Conservation (phyloP, 805 yeast species). For the Saturnispora kantuleensis region DNA sequence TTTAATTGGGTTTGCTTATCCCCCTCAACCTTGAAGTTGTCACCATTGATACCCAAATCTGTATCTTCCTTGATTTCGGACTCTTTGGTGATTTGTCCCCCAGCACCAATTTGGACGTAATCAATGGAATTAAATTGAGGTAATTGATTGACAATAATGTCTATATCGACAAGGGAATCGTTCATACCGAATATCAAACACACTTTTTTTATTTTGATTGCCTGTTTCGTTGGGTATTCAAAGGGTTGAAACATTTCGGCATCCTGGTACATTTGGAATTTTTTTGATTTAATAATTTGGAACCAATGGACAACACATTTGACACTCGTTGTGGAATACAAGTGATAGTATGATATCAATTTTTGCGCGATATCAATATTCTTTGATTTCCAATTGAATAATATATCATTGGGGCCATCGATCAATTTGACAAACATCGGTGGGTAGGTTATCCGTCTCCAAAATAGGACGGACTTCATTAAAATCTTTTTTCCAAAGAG, state of each 20-base stretch:
- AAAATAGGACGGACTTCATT: slow-evolving; percentile 49
- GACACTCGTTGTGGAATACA: slow-evolving; percentile 86
- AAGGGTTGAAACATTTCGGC: slow-evolving; percentile 45
- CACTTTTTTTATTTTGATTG: slow-evolving; percentile 55
- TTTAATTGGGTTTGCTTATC: slow-evolving; percentile 10
- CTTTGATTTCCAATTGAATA: slow-evolving; percentile 71
- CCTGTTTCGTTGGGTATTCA: slow-evolving; percentile 31
- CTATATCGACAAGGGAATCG: slow-evolving; percentile 83
- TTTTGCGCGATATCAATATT: slow-evolving; percentile 72
- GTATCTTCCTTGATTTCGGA: slow-evolving; percentile 1
- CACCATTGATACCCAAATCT: neutral
- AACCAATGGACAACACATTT: slow-evolving; percentile 95
- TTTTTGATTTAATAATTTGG: slow-evolving; percentile 67
- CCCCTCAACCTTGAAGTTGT: slow-evolving; percentile 1
- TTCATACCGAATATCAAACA: slow-evolving; percentile 68
- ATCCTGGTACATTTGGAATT: slow-evolving; percentile 88
- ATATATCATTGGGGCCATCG: slow-evolving; percentile 53
- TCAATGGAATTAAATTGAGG: slow-evolving; percentile 26
- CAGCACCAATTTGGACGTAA: slow-evolving; percentile 7
- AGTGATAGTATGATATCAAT: slow-evolving; percentile 69
- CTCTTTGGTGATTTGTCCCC: slow-evolving; percentile 7
- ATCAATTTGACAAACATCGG: slow-evolving; percentile 64
- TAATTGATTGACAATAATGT: slow-evolving; percentile 44
- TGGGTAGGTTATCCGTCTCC: slow-evolving; percentile 73
- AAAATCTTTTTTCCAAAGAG: slow-evolving; percentile 70